Base-by-base conservation (phyloP, 768 basidiomycete species). In the Termitomyces sp. region DNA sequence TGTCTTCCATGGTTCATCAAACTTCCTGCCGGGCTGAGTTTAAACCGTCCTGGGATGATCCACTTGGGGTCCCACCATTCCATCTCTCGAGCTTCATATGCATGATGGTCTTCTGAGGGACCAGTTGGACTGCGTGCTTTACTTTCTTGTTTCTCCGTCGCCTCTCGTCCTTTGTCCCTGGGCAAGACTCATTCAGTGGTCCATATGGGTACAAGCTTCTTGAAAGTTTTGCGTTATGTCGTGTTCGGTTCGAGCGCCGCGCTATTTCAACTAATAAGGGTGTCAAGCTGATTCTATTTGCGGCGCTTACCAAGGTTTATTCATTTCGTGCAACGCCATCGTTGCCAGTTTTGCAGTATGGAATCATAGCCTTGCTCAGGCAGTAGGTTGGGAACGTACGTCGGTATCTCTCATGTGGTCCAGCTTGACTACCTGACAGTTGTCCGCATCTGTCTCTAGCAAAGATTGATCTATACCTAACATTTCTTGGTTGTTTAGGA, bases 301-400 rank as follows among this genome's bases (percentile, higher is more conserved):
- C 22, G 47, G 3, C 18, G 43, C 48, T 53, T 42, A 32, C 60
- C 16, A 16, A 91, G 88, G 73, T 65, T 60, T 83, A 46, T 85
- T 87, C 69, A 77, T 85, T 62, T 68, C 83, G 61, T 89, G 81
- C 70, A 87, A 82, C 74, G 85, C 87, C 47, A 75, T 88, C 63
- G 76, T 83, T 56, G 81, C 83, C 59, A 85, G 82, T 63, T 77
- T 84, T 32, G 83, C 87, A 55, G 84, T 86, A 20, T 89, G 88
- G 88, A 88, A 89, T 70, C 67, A 81, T 44, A 81, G 82, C 62
- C 71, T 88, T 61, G 71, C 78, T 45, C 69, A 73, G 55, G 57
- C 69, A 40, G 56, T 68, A 36, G 65, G 63, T 43, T 67, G 68
- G 62, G 69, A 73, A 50, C 62, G 85, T 86, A 63, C 50, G 82